These are phyloP conservation scores for Quercus parvula DNA, from an alignment of 306 rosid species.

Conservation along the genomic window DNA sequence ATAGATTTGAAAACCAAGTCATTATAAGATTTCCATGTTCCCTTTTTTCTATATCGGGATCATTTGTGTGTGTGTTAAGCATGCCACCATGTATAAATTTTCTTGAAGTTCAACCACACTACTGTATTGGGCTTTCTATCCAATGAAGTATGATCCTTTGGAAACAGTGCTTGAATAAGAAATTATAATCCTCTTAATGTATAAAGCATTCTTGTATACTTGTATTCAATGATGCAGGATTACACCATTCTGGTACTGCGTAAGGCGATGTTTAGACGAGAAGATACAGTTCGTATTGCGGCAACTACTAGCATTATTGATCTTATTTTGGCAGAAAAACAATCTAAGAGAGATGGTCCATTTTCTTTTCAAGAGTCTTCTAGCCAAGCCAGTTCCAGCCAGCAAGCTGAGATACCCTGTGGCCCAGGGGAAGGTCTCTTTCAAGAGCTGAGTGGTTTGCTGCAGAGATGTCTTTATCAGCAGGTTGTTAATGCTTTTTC, in stretches of 20 bases:
- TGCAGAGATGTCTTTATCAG: slow-evolving; percentile 43
- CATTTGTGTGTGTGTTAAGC: not conserved
- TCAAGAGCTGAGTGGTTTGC: slow-evolving; percentile 41
- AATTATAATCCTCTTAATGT: not conserved
- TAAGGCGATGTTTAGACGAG: slow-evolving; percentile 44
- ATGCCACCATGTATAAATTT: not conserved
- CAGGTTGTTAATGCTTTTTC: slow-evolving; percentile 17
- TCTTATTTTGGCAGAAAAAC: slow-evolving; percentile 35
- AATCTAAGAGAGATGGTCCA: slow-evolving; percentile 26
- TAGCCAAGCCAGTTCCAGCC: slow-evolving; percentile 47
- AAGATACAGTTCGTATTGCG: slow-evolving; percentile 38
- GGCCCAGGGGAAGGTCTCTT: slow-evolving; percentile 26
- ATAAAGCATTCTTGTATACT: not conserved
- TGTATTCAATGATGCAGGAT: slow-evolving; percentile 22
- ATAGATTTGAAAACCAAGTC: not conserved
- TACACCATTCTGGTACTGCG: slow-evolving; percentile 40
- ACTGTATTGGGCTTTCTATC: not conserved
- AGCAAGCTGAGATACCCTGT: slow-evolving; percentile 26
- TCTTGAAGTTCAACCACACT: not conserved
- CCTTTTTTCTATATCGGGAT: not conserved
- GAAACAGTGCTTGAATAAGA: not conserved
- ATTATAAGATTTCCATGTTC: not conserved
- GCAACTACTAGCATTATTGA: slow-evolving; percentile 35
- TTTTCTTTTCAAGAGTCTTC: slow-evolving; percentile 39
- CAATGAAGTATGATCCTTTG: not conserved